Evolutionary conservation across 441 rosid species (phyloP), one percentile per base, ranked within the genome.

Genomic region (Pelargonium exstipulatum): DNA sequence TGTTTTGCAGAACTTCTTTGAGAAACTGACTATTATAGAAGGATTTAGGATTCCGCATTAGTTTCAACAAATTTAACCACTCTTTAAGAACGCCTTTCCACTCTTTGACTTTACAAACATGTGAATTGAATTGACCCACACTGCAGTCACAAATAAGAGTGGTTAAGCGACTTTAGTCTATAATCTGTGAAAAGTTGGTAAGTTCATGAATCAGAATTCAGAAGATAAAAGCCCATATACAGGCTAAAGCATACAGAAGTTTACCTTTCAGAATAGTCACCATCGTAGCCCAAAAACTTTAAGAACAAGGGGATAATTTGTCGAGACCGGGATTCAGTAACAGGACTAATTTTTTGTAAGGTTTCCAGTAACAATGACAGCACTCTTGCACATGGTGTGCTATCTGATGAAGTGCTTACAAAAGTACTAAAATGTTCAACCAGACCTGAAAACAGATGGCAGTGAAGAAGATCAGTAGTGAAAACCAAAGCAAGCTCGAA

Each of bases 81-180:
- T 95, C 92, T 79, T 86, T 91, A 66, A 95, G 92, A 49, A 87
- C 66, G 26, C 74, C 80, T 79, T 81, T 90, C 99, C 97, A 89
- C 72, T 85, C 90, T 77, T 88, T 88, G 64, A 96, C 94, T 78
- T 82, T 87, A 77, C 88, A 90, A 76, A 75, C 67, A 65, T 62
- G 70, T 62, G 80, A 74, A 78, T 77, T 76, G 70, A 81, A 95
- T 40, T 78, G 83, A 73, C 86, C 90, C 72, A 90, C 86, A 61
- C 98, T 95, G 86, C 83, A 81, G 72, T 58, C 45, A 51, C 46
- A 75, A 55, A 66, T 42, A 32, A 18, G 61, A 67, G 53, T 60
- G 32, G 67, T 49, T 70, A 64, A 69, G 5, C 55, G 72, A 62
- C n/a, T 69, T 20, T 18, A 46, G 37, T 18, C 32, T 29, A 66